Base-by-base conservation (phyloP, 306 rosid genomes). In the Prunus armeniaca region DNA sequence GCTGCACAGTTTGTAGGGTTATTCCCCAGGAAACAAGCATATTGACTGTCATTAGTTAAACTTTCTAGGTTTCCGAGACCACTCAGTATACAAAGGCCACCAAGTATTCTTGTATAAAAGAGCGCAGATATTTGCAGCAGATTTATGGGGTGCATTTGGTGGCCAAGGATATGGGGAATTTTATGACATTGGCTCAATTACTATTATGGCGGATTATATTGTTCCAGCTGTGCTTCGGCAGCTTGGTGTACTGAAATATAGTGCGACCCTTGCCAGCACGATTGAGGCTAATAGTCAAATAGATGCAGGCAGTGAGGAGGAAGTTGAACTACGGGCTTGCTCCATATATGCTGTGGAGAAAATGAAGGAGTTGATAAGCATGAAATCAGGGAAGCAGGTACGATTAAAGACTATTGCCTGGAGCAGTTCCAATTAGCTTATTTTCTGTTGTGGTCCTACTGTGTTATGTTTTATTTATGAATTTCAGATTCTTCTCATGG, bases 51-150 rank as follows among this genome's bases (percentile, higher is more conserved):
- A 74, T 32, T 25, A 57, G 15, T 62, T 78, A 71, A 71, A 71
- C 46, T 83, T 82, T 73, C 18, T 77, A 95, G 98, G 98, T 77
- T 95, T 95, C 80, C 85, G 93, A 74, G 98, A 95, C 73, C 98
- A 95, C 84, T 89, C 96, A 1, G 74, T 95, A 25, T 95, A 95
- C 90, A 95, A 92, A 78, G 98, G 98, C 9, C 98, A 80, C 73
- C 98, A 92, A 72, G 86, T 95, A 71, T 95, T 95, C 84, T 79
- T 95, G 74, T 95, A 95, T 38, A 95, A 95, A 87, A 90, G 98
- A 86, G 98, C 98, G 52, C 98, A 95, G 88, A 95, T 95, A 80
- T 88, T 95, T 88, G 96, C 84, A 70, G 97, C 98, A 19, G 98
- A 95, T 76, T 83, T 95, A 77, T 95, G 91, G 92, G 98, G 98